Evolutionary conservation across 1,284 basidiomycete genomes (phyloP).

Genomic region (Ustilago curta): DNA sequence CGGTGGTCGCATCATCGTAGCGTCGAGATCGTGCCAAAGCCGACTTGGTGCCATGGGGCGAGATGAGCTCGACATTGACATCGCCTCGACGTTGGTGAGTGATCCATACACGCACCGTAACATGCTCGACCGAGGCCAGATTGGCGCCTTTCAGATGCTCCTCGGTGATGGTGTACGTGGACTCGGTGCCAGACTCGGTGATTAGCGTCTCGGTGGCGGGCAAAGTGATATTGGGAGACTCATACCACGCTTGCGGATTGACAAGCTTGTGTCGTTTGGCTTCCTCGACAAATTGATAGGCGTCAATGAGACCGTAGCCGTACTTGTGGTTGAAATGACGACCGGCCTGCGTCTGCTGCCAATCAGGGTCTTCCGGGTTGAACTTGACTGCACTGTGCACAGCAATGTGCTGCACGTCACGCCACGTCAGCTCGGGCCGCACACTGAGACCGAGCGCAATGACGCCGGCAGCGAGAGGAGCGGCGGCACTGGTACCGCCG

Average conservation of each 20-base stretch:
- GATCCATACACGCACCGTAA: slow-evolving; percentile 94
- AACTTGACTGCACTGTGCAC: slow-evolving; percentile 82
- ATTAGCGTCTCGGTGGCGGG: slow-evolving; percentile 71
- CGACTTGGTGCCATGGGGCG: slow-evolving; percentile 87
- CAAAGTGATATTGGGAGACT: slow-evolving; percentile 50
- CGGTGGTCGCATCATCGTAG: slow-evolving; percentile 78
- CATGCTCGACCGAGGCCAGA: slow-evolving; percentile 88
- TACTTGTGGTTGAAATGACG: slow-evolving; percentile 95
- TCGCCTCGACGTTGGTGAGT: slow-evolving; percentile 87
- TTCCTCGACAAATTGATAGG: slow-evolving; percentile 82
- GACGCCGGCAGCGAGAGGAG: slow-evolving; percentile 79
- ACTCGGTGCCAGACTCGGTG: slow-evolving; percentile 77
- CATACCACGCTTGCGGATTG: slow-evolving; percentile 89
- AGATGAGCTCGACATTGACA: slow-evolving; percentile 88
- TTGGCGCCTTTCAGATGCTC: slow-evolving; percentile 81
- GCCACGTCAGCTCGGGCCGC: slow-evolving; percentile 90
- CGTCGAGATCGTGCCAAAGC: slow-evolving; percentile 81
- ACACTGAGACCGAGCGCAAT: slow-evolving; percentile 64
- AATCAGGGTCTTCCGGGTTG: slow-evolving; percentile 91
- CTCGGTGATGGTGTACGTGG: slow-evolving; percentile 78
- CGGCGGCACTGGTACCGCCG: slow-evolving; percentile 97
- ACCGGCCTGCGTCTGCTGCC: slow-evolving; percentile 86
- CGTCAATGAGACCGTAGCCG: slow-evolving; percentile 91
- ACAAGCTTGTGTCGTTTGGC: slow-evolving; percentile 86
- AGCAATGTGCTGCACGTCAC: slow-evolving; percentile 92